These are phyloP conservation scores for Porcisia hertigi DNA, from an alignment of 208 protist species.

Conservation along the genomic window DNA sequence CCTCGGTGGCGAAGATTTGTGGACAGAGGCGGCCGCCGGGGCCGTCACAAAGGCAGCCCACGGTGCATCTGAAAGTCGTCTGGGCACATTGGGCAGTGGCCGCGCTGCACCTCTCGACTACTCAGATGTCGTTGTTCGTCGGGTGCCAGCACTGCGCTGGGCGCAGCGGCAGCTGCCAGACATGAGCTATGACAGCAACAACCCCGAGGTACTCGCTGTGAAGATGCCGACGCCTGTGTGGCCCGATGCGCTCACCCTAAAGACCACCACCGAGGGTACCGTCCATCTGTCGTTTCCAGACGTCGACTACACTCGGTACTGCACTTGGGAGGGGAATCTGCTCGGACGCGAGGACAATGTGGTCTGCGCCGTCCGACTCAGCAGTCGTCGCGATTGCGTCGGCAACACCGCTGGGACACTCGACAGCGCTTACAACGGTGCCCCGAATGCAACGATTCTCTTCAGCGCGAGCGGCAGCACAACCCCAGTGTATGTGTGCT, in stretches of 20 bases:
- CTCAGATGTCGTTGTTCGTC: conserved; percentile 6
- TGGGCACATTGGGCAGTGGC: neutral
- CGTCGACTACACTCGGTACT: conserved; percentile 28
- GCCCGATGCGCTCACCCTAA: conserved; percentile 18
- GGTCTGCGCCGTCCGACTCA: conserved; percentile 41
- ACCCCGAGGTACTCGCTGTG: conserved; percentile 26
- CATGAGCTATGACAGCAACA: conserved; percentile 13
- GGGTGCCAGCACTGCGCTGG: conserved; percentile 22
- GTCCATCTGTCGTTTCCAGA: conserved; percentile 24
- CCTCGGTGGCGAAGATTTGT: conserved; percentile 27
- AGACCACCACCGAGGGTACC: conserved; percentile 23
- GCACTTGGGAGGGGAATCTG: neutral
- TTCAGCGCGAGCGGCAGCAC: conserved; percentile 41
- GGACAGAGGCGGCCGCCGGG: neutral
- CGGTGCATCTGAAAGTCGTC: neutral
- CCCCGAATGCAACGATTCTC: conserved; percentile 15
- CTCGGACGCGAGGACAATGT: neutral
- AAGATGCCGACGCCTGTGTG: conserved; percentile 33
- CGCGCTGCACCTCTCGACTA: neutral
- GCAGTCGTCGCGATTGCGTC: conserved; percentile 45
- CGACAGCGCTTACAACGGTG: conserved; percentile 38
- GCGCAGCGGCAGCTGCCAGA: conserved; percentile 18
- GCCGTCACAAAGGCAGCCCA: neutral
- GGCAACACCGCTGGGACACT: conserved; percentile 53
- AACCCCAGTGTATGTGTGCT: conserved; percentile 45